Evolutionary conservation across 2,329 filamentous ascomycete genomes (phyloP), one percentile per base, ranked within the genome.

Genomic region (Colletotrichum caudatum): DNA sequence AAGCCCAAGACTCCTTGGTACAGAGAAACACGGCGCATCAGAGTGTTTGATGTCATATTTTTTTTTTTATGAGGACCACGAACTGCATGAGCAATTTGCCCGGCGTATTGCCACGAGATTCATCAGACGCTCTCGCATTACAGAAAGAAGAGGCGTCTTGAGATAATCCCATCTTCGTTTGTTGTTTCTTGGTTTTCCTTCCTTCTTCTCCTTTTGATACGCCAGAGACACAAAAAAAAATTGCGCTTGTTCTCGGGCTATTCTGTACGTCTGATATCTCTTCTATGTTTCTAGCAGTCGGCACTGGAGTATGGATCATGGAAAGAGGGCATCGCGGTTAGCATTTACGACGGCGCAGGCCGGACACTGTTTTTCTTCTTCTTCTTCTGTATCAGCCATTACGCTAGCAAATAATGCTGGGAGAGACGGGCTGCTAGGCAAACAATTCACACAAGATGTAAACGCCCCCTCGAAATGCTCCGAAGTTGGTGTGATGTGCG

Each of bases 331-430:
- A 66, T 58, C 57, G 53, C 59, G 61, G 26, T 35, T 71, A 41
- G 68, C 68, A 71, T 71, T 71, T 70, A 50, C 66, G 60, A 70
- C 41, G 66, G 66, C 70, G 70, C 64, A 62, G 68, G 64, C 68
- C 68, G 64, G 68, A 29, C 67, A 57, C 41, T 44, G 35, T 50
- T 62, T 41, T 41, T 46, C 41, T 51, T 51, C 33, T 41, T 46
- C 41, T 51, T 51, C 33, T 41, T 61, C 20, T 29, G 11, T 41
- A 3, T 14, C 26, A 12, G 37, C 14, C 29, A 37, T 57, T 29
- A 26, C 57, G 20, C 59, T 44, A 56, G 66, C 50, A 48, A 44
- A 44, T 51, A 39, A 46, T 59, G 58, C 44, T 71, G 59, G 63
- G 29, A 72, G 54, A 46, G 44, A 37, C 33, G 46, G 59, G 44